Percentiles rank a stretch among this genome's conserved stretches.
These are phyloP conservation scores for Zanthoxylum bungeanum DNA, from an alignment of 345 rosid species.

Conservation along the genomic window DNA sequence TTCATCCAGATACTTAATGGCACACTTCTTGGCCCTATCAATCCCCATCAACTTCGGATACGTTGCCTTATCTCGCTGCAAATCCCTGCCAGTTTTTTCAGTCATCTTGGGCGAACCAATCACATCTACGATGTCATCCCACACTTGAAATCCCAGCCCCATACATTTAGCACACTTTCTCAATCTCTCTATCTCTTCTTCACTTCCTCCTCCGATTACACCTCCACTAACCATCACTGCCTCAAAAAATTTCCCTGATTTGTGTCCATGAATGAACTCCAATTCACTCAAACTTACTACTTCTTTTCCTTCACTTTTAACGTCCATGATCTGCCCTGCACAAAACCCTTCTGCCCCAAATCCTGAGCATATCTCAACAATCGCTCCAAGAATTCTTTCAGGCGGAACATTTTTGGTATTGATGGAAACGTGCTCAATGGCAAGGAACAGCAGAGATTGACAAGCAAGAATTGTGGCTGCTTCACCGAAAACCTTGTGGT, in stretches of 20 bases:
- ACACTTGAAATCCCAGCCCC: slow-evolving; percentile 13
- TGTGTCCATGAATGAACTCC: slow-evolving; percentile 35
- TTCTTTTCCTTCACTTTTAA: slow-evolving; percentile 34
- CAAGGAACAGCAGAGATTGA: slow-evolving; percentile 49
- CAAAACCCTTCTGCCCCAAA: slow-evolving; percentile 44
- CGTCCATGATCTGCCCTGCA: slow-evolving; percentile 52
- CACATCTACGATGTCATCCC: slow-evolving; percentile 13
- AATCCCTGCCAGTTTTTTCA: slow-evolving; percentile 34
- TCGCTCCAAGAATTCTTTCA: slow-evolving; percentile 33
- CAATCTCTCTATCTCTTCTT: slow-evolving; percentile 20
- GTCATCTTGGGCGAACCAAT: slow-evolving; percentile 23
- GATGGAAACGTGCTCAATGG: neutral
- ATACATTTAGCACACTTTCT: slow-evolving; percentile 27
- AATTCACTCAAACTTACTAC: slow-evolving; percentile 15
- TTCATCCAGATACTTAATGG: slow-evolving; percentile 19
- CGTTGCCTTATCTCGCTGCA: slow-evolving; percentile 31
- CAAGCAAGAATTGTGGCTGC: slow-evolving; percentile 13
- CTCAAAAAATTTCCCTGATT: slow-evolving; percentile 31
- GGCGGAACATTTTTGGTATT: neutral
- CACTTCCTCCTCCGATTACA: slow-evolving; percentile 27
- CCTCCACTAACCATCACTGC: slow-evolving; percentile 32
- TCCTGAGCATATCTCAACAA: slow-evolving; percentile 40
- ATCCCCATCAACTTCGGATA: slow-evolving; percentile 34
- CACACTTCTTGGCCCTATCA: slow-evolving; percentile 24
- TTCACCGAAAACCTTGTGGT: neutral